Evolutionary conservation across 108 stramenopile species (phyloP), one percentile per base, ranked within the genome.

Genomic region (Fragilariopsis cylindrus): DNA sequence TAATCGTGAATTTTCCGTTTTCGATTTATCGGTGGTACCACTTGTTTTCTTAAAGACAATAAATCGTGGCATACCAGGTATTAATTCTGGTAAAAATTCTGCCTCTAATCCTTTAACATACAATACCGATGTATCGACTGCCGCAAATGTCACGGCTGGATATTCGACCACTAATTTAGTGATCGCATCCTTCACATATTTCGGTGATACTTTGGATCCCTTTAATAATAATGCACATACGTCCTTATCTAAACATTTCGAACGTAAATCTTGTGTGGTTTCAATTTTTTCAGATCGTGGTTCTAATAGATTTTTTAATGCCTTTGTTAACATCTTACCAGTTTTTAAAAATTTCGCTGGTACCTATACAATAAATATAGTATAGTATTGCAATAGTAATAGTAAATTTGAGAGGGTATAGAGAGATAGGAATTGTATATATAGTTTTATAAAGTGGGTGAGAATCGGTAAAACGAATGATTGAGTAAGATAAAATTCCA

Each of bases 281-380:
- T 94, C 93, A 70, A 94, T 92, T 76, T 94, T 94, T 44, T 88
- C 90, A n/a, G 90, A 90, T 57, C 84, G 84, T 11, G 88, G 89
- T 70, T 88, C 90, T 53, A 94, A 60, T 78, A 91, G 79, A 41
- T 82, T 82, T 58, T 87, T 86, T 41, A 94, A 56, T 18, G 84
- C 70, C 73, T 94, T 94, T 2, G 87, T 88, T 9, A 94, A 80
- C 90, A 92, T 91, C 30, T 76, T 63, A 8, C 93, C 92, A 6
- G 93, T 94, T 70, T 94, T 94, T 15, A 94, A 76, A 71, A 89
- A 83, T 72, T 92, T 91, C 19, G 83, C 73, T 44, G 89, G 90
- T n/a, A 94, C 79, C 76, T 81, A 44, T 16, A 0, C 16, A 16
- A 60, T 18, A n/a, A 50, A 1, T 12, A 50, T n/a, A 52, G 9